Evolutionary conservation across 768 basidiomycete species (phyloP).

Genomic region (Tylopilus intermedius): DNA sequence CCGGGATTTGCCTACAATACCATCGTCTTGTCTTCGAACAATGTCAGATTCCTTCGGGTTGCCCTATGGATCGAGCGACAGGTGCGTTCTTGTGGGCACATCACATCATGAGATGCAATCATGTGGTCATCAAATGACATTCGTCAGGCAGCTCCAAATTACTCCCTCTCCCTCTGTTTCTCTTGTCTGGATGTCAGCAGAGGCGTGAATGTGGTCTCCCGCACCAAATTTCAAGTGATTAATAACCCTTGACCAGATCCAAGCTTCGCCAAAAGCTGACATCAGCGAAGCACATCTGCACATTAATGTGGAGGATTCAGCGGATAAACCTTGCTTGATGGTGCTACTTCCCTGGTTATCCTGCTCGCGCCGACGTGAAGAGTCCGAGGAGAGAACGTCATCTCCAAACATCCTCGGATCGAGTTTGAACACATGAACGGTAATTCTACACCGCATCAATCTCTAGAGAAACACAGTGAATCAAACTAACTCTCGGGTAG

Average conservation of each 20-base stretch:
- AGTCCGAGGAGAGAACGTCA: background rate
- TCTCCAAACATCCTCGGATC: background rate
- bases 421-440: background rate
- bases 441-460: background rate
- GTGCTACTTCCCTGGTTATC: background rate
- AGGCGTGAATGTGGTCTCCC: too few relatives aligned
- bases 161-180: too few relatives aligned
- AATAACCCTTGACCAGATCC: background rate
- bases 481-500: background rate
- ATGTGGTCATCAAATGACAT: background rate
- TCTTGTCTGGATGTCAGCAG: background rate
- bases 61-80: background rate
- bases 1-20: background rate
- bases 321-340: background rate
- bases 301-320: background rate
- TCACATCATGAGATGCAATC: background rate
- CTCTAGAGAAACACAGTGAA: background rate
- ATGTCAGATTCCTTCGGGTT: too few relatives aligned
- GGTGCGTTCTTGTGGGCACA: background rate
- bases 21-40: too few relatives aligned
- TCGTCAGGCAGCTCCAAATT: background rate
- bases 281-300: too few relatives aligned
- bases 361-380: background rate
- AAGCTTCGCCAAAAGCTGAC: background rate
- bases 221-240: background rate